Conservation (phyloP, 2,329 filamentous ascomycete genomes). For the Fusarium protoensiforme region DNA sequence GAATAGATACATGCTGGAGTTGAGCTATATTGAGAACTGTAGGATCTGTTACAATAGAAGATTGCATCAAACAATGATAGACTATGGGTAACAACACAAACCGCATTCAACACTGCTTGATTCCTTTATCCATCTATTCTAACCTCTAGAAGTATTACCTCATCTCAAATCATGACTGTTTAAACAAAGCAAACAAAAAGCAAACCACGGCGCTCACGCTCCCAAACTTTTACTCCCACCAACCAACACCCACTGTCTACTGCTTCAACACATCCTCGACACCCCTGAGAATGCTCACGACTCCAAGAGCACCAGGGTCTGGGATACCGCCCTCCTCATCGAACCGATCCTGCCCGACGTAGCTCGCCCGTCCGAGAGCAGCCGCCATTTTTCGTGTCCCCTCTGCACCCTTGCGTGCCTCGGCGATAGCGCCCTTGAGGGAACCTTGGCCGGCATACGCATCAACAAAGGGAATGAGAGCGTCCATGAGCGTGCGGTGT, state of each 20-base stretch:
- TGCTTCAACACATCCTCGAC: background rate
- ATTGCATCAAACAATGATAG: background rate
- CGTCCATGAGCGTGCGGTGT: constrained; percentile 79
- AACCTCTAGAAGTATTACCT: background rate
- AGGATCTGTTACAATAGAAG: background rate
- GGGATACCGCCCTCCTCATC: constrained; percentile 58
- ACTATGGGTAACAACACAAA: background rate
- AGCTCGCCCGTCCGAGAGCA: constrained; percentile 77
- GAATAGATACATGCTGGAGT: background rate
- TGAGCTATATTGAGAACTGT: background rate
- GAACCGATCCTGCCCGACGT: constrained; percentile 77
- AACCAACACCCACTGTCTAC: background rate
- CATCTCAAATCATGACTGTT: background rate
- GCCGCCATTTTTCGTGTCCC: constrained; percentile 80
- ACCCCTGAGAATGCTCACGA: constrained; percentile 40
- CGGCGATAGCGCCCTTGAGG: constrained; percentile 52
- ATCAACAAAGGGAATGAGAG: constrained; percentile 75
- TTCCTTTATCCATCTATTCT: background rate
- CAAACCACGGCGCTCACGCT: background rate
- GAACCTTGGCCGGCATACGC: constrained; percentile 61
- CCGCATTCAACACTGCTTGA: background rate
- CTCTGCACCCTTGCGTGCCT: constrained; percentile 60
- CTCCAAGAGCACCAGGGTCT: constrained; percentile 71
- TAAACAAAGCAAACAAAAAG: background rate
- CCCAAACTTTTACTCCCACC: background rate